Percentiles rank a stretch among this genome's conserved stretches.
Evolutionary conservation across 768 basidiomycete species (phyloP).

Genomic region (Trametes villosa): DNA sequence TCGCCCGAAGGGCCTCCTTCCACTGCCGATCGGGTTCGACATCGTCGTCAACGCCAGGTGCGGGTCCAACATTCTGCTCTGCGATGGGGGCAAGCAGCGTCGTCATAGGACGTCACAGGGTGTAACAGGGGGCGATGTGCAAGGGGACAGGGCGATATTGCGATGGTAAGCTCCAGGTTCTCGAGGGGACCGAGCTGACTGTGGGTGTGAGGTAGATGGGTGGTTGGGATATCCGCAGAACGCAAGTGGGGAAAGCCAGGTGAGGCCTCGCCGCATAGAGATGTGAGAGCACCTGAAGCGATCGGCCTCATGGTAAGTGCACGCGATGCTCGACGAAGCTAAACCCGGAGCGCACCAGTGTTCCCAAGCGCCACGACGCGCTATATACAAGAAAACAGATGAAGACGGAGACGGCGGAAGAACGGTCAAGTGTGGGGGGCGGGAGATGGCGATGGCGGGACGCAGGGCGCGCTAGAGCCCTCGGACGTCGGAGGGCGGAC

Average conservation of each 20-base stretch:
- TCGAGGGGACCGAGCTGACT: slow-evolving; percentile 13
- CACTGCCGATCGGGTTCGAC: slow-evolving; percentile 59
- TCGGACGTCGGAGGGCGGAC: slow-evolving; percentile 25
- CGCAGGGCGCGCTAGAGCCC: slow-evolving; percentile 22
- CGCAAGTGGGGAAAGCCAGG: slow-evolving; percentile 13
- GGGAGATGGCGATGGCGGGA: neutral
- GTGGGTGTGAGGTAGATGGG: slow-evolving; percentile 5
- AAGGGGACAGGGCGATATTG: slow-evolving; percentile 12
- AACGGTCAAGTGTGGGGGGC: neutral
- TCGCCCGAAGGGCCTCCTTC: slow-evolving; percentile 50
- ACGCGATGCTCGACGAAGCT: slow-evolving; percentile 16
- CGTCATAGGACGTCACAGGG: slow-evolving; percentile 14
- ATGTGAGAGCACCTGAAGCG: slow-evolving; percentile 22
- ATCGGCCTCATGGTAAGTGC: slow-evolving; percentile 27
- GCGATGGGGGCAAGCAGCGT: slow-evolving; percentile 21
- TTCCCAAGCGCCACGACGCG: slow-evolving; percentile 9
- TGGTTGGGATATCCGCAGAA: slow-evolving; percentile 10
- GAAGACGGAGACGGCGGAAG: slow-evolving; percentile 6
- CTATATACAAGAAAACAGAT: slow-evolving; percentile 9
- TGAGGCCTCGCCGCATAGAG: slow-evolving; percentile 20
- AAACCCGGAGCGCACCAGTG: slow-evolving; percentile 18
- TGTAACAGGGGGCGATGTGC: slow-evolving; percentile 6
- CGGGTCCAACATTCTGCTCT: slow-evolving; percentile 19
- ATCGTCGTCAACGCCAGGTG: slow-evolving; percentile 24
- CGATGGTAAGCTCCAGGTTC: slow-evolving; percentile 22